Evolutionary conservation across 164 flowering plant species (phyloP).

Genomic region (Magnolia changhungtana): DNA sequence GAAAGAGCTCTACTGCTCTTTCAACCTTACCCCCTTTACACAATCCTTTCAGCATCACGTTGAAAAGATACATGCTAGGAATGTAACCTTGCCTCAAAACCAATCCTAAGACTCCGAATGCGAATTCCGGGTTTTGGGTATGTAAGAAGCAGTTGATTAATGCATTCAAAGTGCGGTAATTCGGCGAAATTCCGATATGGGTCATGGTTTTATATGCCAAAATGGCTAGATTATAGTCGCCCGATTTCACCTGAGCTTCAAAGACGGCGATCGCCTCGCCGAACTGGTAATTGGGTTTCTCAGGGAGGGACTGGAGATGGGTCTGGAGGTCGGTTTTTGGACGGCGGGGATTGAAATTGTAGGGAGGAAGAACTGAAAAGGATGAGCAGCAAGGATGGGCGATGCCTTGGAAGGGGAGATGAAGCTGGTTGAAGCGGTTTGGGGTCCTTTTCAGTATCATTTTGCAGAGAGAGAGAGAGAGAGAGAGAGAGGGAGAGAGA

Average conservation of each 20-base stretch:
- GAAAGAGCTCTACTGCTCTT: conserved; percentile 43
- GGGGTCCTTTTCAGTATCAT: not conserved
- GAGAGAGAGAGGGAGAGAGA: not conserved
- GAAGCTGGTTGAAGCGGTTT: not conserved
- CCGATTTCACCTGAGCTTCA: conserved; percentile 33
- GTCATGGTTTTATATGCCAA: conserved; percentile 44
- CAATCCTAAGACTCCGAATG: conserved; percentile 52
- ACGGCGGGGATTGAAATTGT: conserved; percentile 4
- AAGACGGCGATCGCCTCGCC: conserved; percentile 38
- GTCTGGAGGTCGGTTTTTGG: conserved; percentile 19
- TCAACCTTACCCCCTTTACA: conserved; percentile 36
- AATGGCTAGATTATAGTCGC: conserved; percentile 37
- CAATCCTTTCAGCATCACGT: conserved; percentile 51
- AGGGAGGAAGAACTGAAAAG: not conserved
- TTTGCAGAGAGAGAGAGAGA: not conserved
- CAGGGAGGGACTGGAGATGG: conserved; percentile 37
- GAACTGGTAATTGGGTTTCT: conserved; percentile 29
- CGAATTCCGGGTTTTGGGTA: conserved; percentile 26
- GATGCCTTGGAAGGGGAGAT: not conserved
- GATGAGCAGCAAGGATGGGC: not conserved
- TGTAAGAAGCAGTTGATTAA: conserved; percentile 47
- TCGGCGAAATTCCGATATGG: conserved; percentile 25
- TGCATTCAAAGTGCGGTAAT: conserved; percentile 35
- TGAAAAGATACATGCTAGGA: conserved; percentile 29
- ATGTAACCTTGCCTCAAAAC: conserved; percentile 54